Evolutionary conservation across 2,329 filamentous ascomycete species (phyloP), one percentile per base, ranked within the genome.

Genomic region (Huntiella bhutanensis): DNA sequence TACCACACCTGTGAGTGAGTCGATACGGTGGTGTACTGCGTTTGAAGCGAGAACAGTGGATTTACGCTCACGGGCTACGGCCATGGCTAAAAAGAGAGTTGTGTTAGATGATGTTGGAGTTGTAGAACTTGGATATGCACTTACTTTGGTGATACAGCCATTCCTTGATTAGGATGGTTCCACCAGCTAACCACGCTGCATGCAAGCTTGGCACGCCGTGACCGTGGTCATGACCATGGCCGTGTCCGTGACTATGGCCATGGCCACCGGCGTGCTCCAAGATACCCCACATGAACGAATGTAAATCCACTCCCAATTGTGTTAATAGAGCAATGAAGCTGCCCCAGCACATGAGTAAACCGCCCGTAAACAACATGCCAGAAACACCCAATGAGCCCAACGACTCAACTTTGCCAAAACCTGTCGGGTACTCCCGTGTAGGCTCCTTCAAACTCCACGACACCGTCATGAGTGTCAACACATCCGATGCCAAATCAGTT

Each of bases 351-450:
- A 98, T 96, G 60, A 92, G 86, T 52, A 94, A 65, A 43, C 91
- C 91, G 51, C 91, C 91, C 41, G 80, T 76, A 2, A 98, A 72
- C 55, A 98, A 69, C 64, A 98, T 82, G 52, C 86, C 79, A 54
- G 87, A 95, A 33, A 98, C 91, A 12, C 88, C 91, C 49, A 98
- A 66, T 16, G 86, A 91, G 15, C 91, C 91, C 58, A 98, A 65
- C 56, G 86, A 94, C 67, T 98, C 91, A n/a, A 98, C 75, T 66
- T 98, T 98, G 58, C 91, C 91, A 59, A 93, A 98, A 1, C 91
- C 91, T 55, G 78, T 76, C 2, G 91, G 91, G 58, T 94, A 98
- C 36, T 73, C 73, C 46, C 81, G 72, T 8, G 82, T 84, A 0
- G 91, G 86, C 4, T 84, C 80, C 55, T 82, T 85, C 50, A 96